Conservation (phyloP, 352 stramenopile species). For the Globisporangium irregulare region DNA sequence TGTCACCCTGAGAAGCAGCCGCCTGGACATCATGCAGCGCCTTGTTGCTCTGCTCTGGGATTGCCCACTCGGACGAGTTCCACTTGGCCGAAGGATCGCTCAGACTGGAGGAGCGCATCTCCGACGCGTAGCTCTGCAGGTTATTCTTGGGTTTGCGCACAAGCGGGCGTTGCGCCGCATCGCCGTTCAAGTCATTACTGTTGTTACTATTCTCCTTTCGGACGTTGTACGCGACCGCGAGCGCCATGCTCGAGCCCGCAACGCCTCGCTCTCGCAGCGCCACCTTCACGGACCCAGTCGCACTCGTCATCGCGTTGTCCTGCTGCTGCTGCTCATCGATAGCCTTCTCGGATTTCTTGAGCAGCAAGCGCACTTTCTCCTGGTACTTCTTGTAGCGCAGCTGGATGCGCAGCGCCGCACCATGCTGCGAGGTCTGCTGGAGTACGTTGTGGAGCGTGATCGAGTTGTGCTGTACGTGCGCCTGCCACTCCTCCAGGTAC, state of each 20-base stretch:
- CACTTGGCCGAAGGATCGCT: constrained; percentile 8
- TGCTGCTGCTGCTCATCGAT: constrained; percentile 30
- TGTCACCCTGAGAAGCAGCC: not conserved
- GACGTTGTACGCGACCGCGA: constrained; percentile 46
- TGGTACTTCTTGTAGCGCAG: constrained; percentile 74
- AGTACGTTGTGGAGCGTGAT: constrained; percentile 21
- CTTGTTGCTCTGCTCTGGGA: constrained; percentile 2
- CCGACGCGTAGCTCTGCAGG: constrained; percentile 17
- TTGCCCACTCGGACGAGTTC: constrained; percentile 13
- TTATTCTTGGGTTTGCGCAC: constrained; percentile 15
- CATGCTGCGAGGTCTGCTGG: constrained; percentile 39
- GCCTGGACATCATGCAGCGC: constrained; percentile 2
- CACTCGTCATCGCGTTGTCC: constrained; percentile 20
- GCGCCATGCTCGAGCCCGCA: constrained; percentile 56
- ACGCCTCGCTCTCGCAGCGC: constrained; percentile 32
- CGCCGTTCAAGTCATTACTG: not conserved
- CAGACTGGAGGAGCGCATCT: constrained; percentile 14
- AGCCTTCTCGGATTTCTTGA: constrained; percentile 46
- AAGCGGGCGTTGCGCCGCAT: constrained; percentile 5
- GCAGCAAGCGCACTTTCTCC: constrained; percentile 52
- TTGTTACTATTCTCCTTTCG: constrained; percentile 19
- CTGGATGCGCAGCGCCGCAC: constrained; percentile 60
- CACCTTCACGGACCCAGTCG: constrained; percentile 20
- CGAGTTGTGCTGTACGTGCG: constrained; percentile 29
- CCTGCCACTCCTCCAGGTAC: constrained; percentile 41